Conservation (phyloP, 2,329 filamentous ascomycete genomes). For the Alternaria hordeiaustralica region DNA sequence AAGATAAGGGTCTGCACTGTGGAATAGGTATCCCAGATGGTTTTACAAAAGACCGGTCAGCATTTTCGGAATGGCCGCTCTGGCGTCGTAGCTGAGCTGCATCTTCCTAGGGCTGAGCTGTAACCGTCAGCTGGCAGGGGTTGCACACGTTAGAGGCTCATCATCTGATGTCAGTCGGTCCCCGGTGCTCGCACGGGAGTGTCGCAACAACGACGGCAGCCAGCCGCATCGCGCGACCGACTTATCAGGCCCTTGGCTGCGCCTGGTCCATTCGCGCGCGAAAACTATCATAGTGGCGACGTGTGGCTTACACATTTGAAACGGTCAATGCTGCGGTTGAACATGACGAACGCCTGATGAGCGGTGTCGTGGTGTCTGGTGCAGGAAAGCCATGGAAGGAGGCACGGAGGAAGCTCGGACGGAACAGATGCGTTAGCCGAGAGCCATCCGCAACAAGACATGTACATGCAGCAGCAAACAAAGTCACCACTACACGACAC, state of each 20-base stretch:
- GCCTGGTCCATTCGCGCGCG: neutral
- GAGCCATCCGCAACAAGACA: neutral
- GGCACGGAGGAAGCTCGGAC: neutral
- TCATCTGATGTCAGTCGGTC: conserved; percentile 1
- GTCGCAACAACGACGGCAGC: conserved; percentile 9
- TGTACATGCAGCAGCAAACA: neutral
- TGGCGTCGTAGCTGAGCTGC: conserved; percentile 18
- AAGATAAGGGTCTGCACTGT: neutral
- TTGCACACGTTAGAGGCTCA: conserved; percentile 13
- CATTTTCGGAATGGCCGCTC: neutral
- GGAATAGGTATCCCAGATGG: neutral
- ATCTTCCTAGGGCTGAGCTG: conserved; percentile 20
- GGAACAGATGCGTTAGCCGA: neutral
- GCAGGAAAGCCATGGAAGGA: neutral
- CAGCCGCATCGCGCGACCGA: conserved; percentile 8
- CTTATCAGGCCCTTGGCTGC: neutral
- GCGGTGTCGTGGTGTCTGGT: neutral
- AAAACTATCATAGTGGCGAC: neutral
- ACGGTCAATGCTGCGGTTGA: neutral
- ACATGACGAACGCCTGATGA: neutral
- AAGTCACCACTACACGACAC: neutral
- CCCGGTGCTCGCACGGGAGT: neutral
- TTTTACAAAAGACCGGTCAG: conserved; percentile 5
- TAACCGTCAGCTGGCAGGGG: conserved; percentile 20
- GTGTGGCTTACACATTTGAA: neutral